Conservation (phyloP, 345 rosid species). For the Firmiana major region DNA sequence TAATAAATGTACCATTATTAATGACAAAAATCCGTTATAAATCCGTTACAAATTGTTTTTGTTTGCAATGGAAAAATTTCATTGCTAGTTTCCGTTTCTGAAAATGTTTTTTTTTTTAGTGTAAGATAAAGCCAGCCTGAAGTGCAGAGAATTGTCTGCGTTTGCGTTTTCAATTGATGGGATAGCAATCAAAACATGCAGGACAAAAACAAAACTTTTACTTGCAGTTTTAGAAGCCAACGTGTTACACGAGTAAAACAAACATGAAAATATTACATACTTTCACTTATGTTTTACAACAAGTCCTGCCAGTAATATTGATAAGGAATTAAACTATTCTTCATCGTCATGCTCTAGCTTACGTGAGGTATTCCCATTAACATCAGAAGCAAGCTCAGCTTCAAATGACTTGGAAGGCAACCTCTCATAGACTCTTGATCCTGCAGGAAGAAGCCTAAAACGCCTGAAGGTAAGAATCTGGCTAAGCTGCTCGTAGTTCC, state of each 20-base stretch:
- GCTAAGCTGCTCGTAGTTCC: slow-evolving; percentile 69
- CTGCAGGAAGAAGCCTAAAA: slow-evolving; percentile 53
- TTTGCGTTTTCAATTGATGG: neutral
- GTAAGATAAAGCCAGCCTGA: neutral
- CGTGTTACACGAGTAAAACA: neutral
- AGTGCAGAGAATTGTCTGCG: neutral
- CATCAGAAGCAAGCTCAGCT: slow-evolving; percentile 59
- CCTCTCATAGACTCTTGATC: slow-evolving; percentile 60
- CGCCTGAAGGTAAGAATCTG: slow-evolving; percentile 45
- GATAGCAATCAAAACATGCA: neutral
- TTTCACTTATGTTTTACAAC: slow-evolving; percentile 4
- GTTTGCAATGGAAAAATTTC: too few species aligned
- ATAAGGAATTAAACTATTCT: slow-evolving; percentile 29
- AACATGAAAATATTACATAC: neutral
- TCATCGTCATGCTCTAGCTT: slow-evolving; percentile 32
- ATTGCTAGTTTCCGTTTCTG: too few species aligned
- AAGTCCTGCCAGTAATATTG: slow-evolving; percentile 14
- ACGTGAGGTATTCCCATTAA: slow-evolving; percentile 27
- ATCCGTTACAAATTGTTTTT: too few species aligned
- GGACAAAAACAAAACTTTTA: neutral
- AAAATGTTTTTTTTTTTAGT: too few species aligned
- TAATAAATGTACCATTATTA: too few species aligned
- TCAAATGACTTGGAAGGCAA: slow-evolving; percentile 55
- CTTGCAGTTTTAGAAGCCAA: neutral
- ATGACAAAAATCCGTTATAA: too few species aligned